Evolutionary conservation across 345 rosid species (phyloP).

Genomic region (Eucalyptus leucophloia): DNA sequence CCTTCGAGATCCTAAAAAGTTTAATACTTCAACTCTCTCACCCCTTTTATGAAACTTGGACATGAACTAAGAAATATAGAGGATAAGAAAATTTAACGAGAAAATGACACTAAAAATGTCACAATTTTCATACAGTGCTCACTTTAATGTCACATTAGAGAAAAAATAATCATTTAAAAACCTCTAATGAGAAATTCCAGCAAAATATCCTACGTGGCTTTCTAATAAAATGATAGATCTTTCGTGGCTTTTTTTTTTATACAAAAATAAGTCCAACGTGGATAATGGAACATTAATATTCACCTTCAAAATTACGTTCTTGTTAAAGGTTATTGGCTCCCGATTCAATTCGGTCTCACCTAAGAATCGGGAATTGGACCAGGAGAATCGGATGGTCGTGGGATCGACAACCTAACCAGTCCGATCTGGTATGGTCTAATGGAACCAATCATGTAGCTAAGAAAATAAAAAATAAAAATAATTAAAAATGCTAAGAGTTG

Average conservation of each 20-base stretch:
- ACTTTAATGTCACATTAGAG: no score
- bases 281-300: neutral
- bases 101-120: neutral
- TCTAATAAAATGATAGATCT: neutral
- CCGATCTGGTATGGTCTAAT: fast-evolving
- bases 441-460: no score
- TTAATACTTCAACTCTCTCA: neutral
- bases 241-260: neutral
- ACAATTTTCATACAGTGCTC: neutral
- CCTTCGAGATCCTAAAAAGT: neutral
- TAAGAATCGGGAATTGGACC: no score
- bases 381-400: no score
- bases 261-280: neutral
- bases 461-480: no score
- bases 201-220: neutral
- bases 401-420: fast-evolving
- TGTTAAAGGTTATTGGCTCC: no score
- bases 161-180: no score
- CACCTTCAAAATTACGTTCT: neutral
- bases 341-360: no score
- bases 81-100: neutral
- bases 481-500: no score
- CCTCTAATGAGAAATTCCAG: neutral
- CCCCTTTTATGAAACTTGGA: neutral
- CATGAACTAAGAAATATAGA: neutral